Conservation (phyloP, 2,329 filamentous ascomycete species). For the Fusarium protoensiforme region DNA sequence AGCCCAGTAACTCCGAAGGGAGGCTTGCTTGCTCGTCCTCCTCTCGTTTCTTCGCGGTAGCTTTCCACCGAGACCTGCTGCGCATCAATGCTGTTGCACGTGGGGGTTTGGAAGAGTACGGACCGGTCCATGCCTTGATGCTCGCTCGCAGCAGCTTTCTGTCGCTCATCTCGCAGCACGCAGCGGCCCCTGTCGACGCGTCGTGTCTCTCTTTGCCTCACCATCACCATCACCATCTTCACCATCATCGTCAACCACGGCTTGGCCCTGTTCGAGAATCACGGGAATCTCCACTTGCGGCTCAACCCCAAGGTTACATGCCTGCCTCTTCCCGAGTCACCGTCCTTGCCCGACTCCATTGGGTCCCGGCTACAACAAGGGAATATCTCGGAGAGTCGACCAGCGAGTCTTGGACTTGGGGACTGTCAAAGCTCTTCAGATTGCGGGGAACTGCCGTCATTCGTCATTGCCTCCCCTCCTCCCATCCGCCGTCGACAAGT, state of each 20-base stretch:
- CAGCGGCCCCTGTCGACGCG: background rate
- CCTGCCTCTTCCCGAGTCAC: background rate
- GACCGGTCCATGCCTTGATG: conserved; percentile 9
- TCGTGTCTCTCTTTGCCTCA: background rate
- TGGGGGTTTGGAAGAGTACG: conserved; percentile 17
- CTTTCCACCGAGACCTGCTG: conserved; percentile 3
- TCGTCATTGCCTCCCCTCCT: conserved; percentile 4
- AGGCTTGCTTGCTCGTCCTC: background rate
- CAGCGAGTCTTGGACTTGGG: conserved; percentile 12
- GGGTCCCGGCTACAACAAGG: conserved; percentile 35
- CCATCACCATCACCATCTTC: background rate
- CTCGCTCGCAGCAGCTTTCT: background rate
- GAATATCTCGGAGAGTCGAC: conserved; percentile 39
- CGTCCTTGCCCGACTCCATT: conserved; percentile 23
- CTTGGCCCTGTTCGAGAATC: background rate
- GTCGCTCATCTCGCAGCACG: background rate
- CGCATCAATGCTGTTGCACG: conserved; percentile 6
- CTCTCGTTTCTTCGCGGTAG: background rate
- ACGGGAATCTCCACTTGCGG: conserved; percentile 38
- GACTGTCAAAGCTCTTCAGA: conserved; percentile 34
- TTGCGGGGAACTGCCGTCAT: conserved; percentile 36
- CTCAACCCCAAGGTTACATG: conserved; percentile 31
- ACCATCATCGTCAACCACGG: background rate
- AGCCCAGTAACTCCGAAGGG: background rate
- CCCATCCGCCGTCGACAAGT: conserved; percentile 4